Percentiles rank a stretch among this genome's conserved stretches.
These are phyloP conservation scores for Penicillium hordei DNA, from an alignment of 2,329 filamentous ascomycete species.

Conservation along the genomic window DNA sequence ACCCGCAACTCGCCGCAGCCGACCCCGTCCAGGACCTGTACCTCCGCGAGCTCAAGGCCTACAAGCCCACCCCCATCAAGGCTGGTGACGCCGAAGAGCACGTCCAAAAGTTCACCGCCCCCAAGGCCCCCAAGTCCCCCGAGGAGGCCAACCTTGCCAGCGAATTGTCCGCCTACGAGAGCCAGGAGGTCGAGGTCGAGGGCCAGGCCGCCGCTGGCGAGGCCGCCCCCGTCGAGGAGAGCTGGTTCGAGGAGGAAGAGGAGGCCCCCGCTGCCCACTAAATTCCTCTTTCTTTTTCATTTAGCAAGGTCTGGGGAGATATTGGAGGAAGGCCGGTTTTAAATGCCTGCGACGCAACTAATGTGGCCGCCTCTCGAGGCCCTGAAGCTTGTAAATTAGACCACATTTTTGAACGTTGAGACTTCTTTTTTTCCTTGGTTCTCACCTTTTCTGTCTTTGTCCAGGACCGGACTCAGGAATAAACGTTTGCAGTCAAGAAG, in stretches of 20 bases:
- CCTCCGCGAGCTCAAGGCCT: conserved; percentile 90
- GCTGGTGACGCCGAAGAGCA: conserved; percentile 83
- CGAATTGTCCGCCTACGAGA: conserved; percentile 92
- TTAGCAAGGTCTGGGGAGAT: conserved; percentile 32
- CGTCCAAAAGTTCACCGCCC: conserved; percentile 81
- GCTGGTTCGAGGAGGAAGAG: conserved; percentile 81
- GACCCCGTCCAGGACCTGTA: conserved; percentile 98
- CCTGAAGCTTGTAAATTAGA: conserved; percentile 33
- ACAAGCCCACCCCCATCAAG: conserved; percentile 85
- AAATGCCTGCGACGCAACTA: conserved; percentile 22
- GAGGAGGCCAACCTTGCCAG: conserved; percentile 91
- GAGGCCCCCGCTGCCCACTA: conserved; percentile 49
- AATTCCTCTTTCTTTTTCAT: conserved; percentile 25
- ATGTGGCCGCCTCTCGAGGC: conserved; percentile 26
- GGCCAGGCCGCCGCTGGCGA: conserved; percentile 68
- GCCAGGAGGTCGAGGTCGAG: conserved; percentile 90
- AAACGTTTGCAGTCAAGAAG: background rate
- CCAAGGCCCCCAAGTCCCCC: conserved; percentile 80
- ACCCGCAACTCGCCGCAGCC: conserved; percentile 57
- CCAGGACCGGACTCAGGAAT: background rate
- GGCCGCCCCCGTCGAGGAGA: conserved; percentile 61
- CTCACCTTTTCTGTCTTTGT: background rate
- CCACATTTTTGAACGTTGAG: conserved; percentile 27
- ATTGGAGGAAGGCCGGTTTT: conserved; percentile 25
- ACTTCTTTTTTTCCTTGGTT: conserved; percentile 21